These are phyloP conservation scores for Nyctanthes arbortristis DNA, from an alignment of 257 asterid genomes.

Conservation along the genomic window DNA sequence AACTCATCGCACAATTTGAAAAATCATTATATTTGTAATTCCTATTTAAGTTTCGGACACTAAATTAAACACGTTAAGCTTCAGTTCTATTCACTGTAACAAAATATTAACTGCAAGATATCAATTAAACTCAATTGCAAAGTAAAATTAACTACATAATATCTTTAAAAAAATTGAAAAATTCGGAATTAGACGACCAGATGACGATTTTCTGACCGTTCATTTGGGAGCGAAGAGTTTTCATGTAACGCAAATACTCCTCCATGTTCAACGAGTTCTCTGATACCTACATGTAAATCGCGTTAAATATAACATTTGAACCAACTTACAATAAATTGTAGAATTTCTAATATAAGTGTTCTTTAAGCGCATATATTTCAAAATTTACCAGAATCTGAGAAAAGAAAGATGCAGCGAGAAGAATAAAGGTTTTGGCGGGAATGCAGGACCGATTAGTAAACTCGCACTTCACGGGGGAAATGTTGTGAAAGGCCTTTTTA, in stretches of 20 bases:
- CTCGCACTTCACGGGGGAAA: no score
- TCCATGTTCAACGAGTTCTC: constrained; percentile 49
- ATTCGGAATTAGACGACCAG: not conserved
- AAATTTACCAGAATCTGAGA: constrained; percentile 3
- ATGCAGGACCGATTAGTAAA: no score
- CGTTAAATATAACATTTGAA: not conserved
- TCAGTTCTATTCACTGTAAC: not conserved
- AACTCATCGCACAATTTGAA: no score
- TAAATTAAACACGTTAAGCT: constrained; percentile 5
- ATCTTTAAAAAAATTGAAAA: constrained; percentile 4
- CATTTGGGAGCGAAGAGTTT: constrained; percentile 82
- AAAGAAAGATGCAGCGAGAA: not conserved
- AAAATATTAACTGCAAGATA: constrained; percentile 6
- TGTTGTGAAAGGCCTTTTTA: no score
- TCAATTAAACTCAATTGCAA: constrained; percentile 1
- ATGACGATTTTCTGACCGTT: constrained; percentile 46
- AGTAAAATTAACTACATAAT: constrained; percentile 3
- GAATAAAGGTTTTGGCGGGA: constrained; percentile 34
- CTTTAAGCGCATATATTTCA: not conserved
- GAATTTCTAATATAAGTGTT: not conserved
- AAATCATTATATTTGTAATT: constrained; percentile 8
- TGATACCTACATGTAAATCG: constrained; percentile 13
- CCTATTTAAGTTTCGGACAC: constrained; percentile 7
- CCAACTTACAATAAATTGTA: not conserved
- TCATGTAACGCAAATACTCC: constrained; percentile 78